Evolutionary conservation across 2,329 filamentous ascomycete species (phyloP), one percentile per base, ranked within the genome.

Genomic region (Anthostomella pinea): DNA sequence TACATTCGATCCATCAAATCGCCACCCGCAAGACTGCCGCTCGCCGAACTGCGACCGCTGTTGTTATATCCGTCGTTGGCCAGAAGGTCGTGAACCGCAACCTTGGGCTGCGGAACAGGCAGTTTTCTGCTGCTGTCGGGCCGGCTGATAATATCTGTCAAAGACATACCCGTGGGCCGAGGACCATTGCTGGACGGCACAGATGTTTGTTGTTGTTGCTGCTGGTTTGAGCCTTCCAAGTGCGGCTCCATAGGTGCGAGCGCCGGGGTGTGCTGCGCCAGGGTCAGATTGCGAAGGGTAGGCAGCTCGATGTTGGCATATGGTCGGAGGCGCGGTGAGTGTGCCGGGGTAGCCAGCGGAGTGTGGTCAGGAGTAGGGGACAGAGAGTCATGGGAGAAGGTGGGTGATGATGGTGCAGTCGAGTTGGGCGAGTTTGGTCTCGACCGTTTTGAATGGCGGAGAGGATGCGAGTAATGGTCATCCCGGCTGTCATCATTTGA

Each of bases 321-420:
- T 3, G 91, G 87, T 43, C 90, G 79, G 51, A 98, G 74, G 27
- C 93, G 87, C 33, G 93, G 93, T 13, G 90, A 96, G 65, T 97
- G 93, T 27, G 90, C 91, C 4, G 91, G 91, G 5, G 91, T 98
- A 18, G 90, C 91, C 38, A 97, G 81, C n/a, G 91, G 91, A n/a
- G 93, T 97, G 70, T 96, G 90, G 58, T 97, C 91, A 8, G 91
- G 93, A 2, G 91, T 98, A 4, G 91, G 93, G 8, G 91, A 97
- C 30, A 91, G 77, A 8, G 91, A 96, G 64, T 95, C 89, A 66
- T 96, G 89, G 2, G 91, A 96, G 63, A 96, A 95, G 3, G 90
- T 96, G 17, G 91, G 91, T 20, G 91, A 97, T 17, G 91, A 95
- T 14, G 93, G 93, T 30, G 91, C 91, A 2, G 91, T 97, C 7